Base-by-base conservation (phyloP, 768 basidiomycete species). In the Leucosporidium creatinivorum region DNA sequence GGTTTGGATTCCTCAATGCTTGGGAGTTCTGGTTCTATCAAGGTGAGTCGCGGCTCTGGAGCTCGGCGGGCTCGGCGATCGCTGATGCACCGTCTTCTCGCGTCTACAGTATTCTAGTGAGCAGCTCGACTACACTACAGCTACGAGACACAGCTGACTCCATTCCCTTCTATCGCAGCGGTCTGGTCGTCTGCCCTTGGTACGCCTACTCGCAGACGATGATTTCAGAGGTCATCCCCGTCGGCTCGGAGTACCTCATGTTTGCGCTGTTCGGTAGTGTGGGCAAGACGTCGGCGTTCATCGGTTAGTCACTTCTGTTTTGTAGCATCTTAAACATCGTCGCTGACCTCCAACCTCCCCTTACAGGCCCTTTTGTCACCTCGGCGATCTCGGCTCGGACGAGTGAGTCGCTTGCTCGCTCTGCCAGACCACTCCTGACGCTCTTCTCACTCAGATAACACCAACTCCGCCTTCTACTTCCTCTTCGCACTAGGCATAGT, bases 201-300 rank as follows among this genome's bases (percentile, higher is more conserved):
- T 49, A 67, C 63, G 62, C 36, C 66, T 55, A 36, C 17, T 18
- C 25, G 10, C 75, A 77, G 70, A 73, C 76, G 12, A 76, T 77
- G 75, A 76, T 77, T 19, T 73, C 72, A 4, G 75, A 76, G 58
- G 75, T 77, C 30, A 73, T 75, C 12, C 76, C 76, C 23, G 55
- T 72, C 36, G 75, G 75, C 28, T 75, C 75, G 69, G 75, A 77
- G 76, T 76, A 74, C 69, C 74, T 77, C 44, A 76, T 77, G 73
- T 77, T 77, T 65, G 74, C 76, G 36, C 63, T 77, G 9, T 77
- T 77, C 73, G 69, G 68, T 30, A 69, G 76, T 55, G 75, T 57
- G 10, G 55, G 55, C 26, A 28, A 33, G 28, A 57, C 55, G 10
- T 57, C 55, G 21, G 26, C 55, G 4, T 57, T 57, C 55, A 57